phyloP scores from a whole-genome alignment of 257 asterid genomes.

The Solanum pinnatisectum region DNA sequence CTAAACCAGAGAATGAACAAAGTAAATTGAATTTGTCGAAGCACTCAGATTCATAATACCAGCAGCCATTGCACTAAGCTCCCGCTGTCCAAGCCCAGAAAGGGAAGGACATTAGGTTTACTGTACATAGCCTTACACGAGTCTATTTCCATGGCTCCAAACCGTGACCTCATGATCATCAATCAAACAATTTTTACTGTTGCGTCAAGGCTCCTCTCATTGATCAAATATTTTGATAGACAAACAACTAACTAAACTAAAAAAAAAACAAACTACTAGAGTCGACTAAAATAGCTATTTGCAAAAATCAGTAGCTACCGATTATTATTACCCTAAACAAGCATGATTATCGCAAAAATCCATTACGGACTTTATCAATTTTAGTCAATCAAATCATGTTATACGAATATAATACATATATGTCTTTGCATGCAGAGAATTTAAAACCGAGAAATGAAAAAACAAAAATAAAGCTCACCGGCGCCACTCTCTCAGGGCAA shows the following conservation, averaged over 20 bases:
- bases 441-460: background rate
- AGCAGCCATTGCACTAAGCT: background rate
- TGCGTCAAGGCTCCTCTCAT: background rate
- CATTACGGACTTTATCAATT: background rate
- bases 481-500: constrained; percentile 51
- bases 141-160: background rate
- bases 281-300: background rate
- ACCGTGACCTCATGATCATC: background rate
- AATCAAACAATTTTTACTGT: background rate
- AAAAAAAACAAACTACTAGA: background rate
- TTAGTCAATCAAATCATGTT: background rate
- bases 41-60: background rate
- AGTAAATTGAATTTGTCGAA: background rate
- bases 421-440: background rate
- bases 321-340: background rate
- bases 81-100: background rate
- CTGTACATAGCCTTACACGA: background rate
- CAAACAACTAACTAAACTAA: background rate
- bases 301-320: background rate
- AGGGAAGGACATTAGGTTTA: background rate
- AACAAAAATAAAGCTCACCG: constrained; percentile 22
- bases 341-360: background rate
- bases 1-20: background rate
- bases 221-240: background rate
- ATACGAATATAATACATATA: background rate